phyloP scores from a whole-genome alignment of 2,329 filamentous ascomycete species.

The Colletotrichum scovillei region DNA sequence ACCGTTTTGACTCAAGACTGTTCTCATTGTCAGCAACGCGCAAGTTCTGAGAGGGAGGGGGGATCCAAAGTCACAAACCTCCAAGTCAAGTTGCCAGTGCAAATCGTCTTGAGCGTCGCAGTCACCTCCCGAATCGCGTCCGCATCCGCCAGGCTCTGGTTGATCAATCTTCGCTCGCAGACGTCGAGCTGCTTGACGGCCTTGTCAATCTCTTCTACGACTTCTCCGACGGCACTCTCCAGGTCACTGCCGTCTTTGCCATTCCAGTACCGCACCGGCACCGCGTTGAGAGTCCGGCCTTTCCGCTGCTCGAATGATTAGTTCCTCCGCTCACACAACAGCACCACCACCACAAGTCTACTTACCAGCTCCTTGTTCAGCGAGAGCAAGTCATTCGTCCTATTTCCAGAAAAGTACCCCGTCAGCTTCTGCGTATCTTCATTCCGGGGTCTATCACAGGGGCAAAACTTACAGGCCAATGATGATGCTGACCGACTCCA shows the following conservation, averaged over 20 bases:
- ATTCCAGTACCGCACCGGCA: slow-evolving; percentile 28
- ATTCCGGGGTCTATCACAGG: too few relatives aligned
- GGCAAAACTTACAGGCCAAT: slow-evolving; percentile 23
- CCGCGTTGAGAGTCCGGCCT: slow-evolving; percentile 20
- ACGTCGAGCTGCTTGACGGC: slow-evolving; percentile 24
- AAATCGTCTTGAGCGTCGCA: slow-evolving; percentile 26
- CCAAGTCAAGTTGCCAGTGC: slow-evolving; percentile 33
- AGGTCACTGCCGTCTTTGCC: not conserved
- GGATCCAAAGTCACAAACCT: slow-evolving; percentile 9
- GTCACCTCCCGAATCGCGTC: slow-evolving; percentile 14
- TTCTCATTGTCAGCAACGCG: slow-evolving; percentile 1
- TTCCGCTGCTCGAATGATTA: slow-evolving; percentile 12
- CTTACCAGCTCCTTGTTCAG: slow-evolving; percentile 32
- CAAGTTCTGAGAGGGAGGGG: too few relatives aligned
- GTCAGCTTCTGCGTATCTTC: not conserved
- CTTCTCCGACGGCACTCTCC: slow-evolving; percentile 9
- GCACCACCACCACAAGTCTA: too few relatives aligned
- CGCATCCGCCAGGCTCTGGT: slow-evolving; percentile 5
- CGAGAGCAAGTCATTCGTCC: slow-evolving; percentile 34
- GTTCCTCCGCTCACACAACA: not conserved
- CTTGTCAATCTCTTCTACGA: slow-evolving; percentile 25
- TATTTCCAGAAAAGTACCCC: not conserved
- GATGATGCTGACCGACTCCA: slow-evolving; percentile 25
- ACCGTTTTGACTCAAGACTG: slow-evolving; percentile 25
- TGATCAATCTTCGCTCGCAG: slow-evolving; percentile 22